A percentile compares a stretch with the other conserved stretches of the same genome.
phyloP scores from a whole-genome alignment of 2,329 filamentous ascomycete genomes.

The Madurella fahalii region DNA sequence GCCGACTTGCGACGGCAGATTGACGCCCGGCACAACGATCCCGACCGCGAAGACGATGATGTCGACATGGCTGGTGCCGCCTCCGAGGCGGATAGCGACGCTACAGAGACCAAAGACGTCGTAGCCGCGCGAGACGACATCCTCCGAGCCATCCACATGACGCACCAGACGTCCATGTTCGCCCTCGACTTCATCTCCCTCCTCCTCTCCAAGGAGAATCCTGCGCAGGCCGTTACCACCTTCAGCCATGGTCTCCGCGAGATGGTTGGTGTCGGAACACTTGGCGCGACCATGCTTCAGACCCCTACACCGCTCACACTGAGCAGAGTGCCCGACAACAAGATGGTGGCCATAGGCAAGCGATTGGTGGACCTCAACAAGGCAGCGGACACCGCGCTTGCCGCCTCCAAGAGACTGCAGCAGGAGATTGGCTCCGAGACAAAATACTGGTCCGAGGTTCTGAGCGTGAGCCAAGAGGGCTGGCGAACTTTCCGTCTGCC shows the following conservation, averaged over 20 bases:
- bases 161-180: slow-evolving; percentile 59
- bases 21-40: slow-evolving; percentile 38
- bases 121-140: slow-evolving; percentile 54
- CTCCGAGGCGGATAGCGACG: slow-evolving; percentile 40
- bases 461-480: slow-evolving; percentile 74
- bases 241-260: slow-evolving; percentile 69
- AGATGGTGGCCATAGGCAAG: slow-evolving; percentile 63
- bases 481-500: slow-evolving; percentile 83
- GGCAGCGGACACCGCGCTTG: slow-evolving; percentile 68
- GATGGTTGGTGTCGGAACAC: slow-evolving; percentile 66
- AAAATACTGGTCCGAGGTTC: slow-evolving; percentile 83
- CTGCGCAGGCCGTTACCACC: slow-evolving; percentile 63
- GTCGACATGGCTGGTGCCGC: slow-evolving; percentile 45
- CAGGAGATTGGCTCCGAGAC: slow-evolving; percentile 76
- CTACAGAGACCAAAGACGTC: slow-evolving; percentile 39
- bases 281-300: slow-evolving; percentile 64
- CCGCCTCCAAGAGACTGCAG: slow-evolving; percentile 67
- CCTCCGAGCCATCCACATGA: slow-evolving; percentile 51
- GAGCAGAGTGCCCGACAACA: slow-evolving; percentile 52
- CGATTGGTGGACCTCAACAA: slow-evolving; percentile 72
- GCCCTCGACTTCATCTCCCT: slow-evolving; percentile 81
- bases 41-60: slow-evolving; percentile 39
- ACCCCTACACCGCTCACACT: slow-evolving; percentile 58
- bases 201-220: slow-evolving; percentile 75
- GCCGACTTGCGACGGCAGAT: slow-evolving; percentile 68